Evolutionary conservation across 1,284 basidiomycete genomes (phyloP), one percentile per base, ranked within the genome.

Genomic region (Boletus semigastroideus): DNA sequence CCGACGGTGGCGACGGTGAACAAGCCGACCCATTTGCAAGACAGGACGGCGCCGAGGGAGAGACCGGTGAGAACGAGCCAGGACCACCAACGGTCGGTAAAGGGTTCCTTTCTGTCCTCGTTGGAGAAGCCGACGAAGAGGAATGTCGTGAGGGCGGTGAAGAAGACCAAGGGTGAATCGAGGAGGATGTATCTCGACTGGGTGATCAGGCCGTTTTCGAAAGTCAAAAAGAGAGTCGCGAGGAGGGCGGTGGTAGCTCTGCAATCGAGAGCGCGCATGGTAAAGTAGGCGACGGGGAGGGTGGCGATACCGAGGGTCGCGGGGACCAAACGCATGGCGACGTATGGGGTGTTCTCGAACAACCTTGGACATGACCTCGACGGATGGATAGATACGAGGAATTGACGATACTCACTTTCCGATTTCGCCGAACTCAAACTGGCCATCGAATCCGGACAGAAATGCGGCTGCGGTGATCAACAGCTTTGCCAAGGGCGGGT

Each of bases 1-100:
- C 96, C 97, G 50, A 99, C 75, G 5, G 95, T 96, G 8, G 95
- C 94, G 60, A 99, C 94, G n/a, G 95, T 99, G 74, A 99, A 98
- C 31, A 99, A 78, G 8, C 97, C 97, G 48, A 99, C 96, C 97
- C 97, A 99, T 72, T 99, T 99, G 74, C 92, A 94, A 64, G 87
- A 91, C 41, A 90, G 83, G 37, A 97, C 94, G 2, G 94, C 92
- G 40, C 97, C 97, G 17, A 99, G 84, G 0, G 86, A 84, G 17
- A 94, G 75, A 34, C 97, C 97, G 0, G 92, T 91, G 38, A 97
- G 78, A n/a, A 80, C 73, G 20, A 99, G 86, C 86, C 93, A 96
- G 1, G 78, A 76, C 97, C 97, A 99, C 96, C 97, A 99, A 3
- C 75, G 71, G 8, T 80, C 73, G 1, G 90, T 89, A 70, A 98